These are phyloP conservation scores for Rubia yunnanensis DNA, from an alignment of 257 asterid species.

Conservation along the genomic window DNA sequence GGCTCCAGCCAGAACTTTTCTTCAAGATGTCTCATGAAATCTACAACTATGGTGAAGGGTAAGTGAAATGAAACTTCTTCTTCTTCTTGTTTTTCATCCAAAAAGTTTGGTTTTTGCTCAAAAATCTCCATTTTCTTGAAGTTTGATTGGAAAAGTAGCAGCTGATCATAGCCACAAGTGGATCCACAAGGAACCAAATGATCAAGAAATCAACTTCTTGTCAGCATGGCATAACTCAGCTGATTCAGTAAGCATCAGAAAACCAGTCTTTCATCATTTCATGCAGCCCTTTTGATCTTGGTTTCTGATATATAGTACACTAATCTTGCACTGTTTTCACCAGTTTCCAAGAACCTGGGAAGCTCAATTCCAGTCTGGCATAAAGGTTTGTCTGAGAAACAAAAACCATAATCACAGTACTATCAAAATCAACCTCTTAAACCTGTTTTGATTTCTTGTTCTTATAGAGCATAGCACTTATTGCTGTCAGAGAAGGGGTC, in stretches of 20 bases:
- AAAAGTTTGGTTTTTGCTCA: neutral
- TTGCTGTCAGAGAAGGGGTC: constrained; percentile 98
- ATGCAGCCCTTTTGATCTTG: neutral
- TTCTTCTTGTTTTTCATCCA: neutral
- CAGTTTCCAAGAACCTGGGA: constrained; percentile 99
- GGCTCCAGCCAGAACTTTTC: constrained; percentile 89
- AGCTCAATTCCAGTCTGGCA: constrained; percentile 95
- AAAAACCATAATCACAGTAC: too few relatives aligned
- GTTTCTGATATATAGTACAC: constrained; percentile 1
- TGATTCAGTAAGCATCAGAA: constrained; percentile 59
- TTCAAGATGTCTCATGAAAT: constrained; percentile 99
- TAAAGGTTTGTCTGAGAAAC: constrained; percentile 81
- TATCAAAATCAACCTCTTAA: neutral
- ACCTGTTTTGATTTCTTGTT: neutral
- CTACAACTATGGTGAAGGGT: constrained; percentile 99
- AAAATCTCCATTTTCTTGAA: constrained; percentile 15
- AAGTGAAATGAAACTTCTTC: neutral
- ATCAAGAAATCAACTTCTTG: constrained; percentile 90
- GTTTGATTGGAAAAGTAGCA: constrained; percentile 95
- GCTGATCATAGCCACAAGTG: constrained; percentile 99
- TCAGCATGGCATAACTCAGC: constrained; percentile 99
- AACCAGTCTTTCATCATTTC: constrained; percentile 5
- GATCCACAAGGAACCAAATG: constrained; percentile 88
- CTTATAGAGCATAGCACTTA: constrained; percentile 83
- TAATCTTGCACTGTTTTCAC: constrained; percentile 6